Conservation (phyloP, 768 basidiomycete genomes). For the Gymnopilus dilepis region DNA sequence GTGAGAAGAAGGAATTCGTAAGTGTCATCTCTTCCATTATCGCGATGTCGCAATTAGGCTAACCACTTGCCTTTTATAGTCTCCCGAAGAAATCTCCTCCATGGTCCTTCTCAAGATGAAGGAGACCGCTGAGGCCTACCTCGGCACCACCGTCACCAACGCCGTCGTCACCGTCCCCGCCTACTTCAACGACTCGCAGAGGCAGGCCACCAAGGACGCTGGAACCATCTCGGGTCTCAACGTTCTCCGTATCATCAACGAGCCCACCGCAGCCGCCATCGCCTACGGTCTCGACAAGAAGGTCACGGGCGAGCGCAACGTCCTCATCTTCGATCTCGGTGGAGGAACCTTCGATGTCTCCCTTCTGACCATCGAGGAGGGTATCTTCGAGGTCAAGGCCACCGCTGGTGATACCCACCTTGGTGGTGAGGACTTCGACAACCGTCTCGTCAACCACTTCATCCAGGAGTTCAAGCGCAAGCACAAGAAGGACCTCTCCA, state of each 20-base stretch:
- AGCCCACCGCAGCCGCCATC: constrained; percentile 97
- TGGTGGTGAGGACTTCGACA: constrained; percentile 98
- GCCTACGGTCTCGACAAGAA: constrained; percentile 99
- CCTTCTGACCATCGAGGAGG: constrained; percentile 94
- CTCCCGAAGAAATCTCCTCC: constrained; percentile 96
- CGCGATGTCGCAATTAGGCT: constrained; percentile 7
- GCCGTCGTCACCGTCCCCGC: constrained; percentile 97
- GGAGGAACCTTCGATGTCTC: constrained; percentile 99
- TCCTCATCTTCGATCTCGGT: constrained; percentile 97
- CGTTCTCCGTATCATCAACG: constrained; percentile 98
- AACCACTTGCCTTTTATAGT: constrained; percentile 50
- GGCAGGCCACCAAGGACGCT: constrained; percentile 98
- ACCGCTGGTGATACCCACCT: constrained; percentile 98
- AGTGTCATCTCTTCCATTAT: constrained; percentile 36
- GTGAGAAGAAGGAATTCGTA: constrained; percentile 93
- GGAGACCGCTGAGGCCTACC: constrained; percentile 96
- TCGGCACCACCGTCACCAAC: constrained; percentile 82
- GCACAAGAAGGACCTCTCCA: constrained; percentile 95
- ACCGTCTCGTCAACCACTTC: constrained; percentile 96
- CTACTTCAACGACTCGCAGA: constrained; percentile 99
- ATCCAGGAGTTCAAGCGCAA: constrained; percentile 97
- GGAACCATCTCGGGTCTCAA: constrained; percentile 94
- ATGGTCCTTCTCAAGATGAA: constrained; percentile 99
- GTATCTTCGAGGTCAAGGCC: constrained; percentile 98
- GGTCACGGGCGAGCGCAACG: constrained; percentile 87